Conservation (phyloP, 805 yeast species). For the Wickerhamomyces rabaulensis region DNA sequence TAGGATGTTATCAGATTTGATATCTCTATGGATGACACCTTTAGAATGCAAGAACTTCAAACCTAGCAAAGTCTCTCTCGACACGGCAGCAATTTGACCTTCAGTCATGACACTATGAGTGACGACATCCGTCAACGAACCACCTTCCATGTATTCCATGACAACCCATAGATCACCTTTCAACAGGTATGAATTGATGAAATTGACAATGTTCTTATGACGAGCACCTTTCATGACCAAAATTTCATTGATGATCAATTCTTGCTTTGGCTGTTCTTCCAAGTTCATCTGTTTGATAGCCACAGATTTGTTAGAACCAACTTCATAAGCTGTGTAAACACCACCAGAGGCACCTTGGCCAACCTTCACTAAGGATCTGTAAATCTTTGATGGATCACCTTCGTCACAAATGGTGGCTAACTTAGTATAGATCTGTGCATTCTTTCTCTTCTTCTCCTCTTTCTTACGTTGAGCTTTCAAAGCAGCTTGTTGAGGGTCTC, state of each 20-base stretch:
- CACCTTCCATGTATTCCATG: slow-evolving; percentile 99
- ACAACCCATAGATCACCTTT: slow-evolving; percentile 90
- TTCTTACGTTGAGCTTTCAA: slow-evolving; percentile 59
- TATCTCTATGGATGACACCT: slow-evolving; percentile 94
- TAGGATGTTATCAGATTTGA: slow-evolving; percentile 89
- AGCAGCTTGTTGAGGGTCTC: slow-evolving; percentile 48
- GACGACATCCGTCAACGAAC: slow-evolving; percentile 91
- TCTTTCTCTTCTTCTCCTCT: slow-evolving; percentile 70
- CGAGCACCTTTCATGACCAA: slow-evolving; percentile 90
- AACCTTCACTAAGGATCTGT: slow-evolving; percentile 68
- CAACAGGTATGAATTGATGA: slow-evolving; percentile 75
- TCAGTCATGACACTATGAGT: slow-evolving; percentile 86
- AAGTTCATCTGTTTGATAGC: slow-evolving; percentile 97
- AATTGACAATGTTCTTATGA: slow-evolving; percentile 91
- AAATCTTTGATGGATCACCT: slow-evolving; percentile 75
- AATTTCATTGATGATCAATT: slow-evolving; percentile 89
- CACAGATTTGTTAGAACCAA: slow-evolving; percentile 51
- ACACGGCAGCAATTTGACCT: slow-evolving; percentile 92
- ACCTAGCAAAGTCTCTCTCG: slow-evolving; percentile 85
- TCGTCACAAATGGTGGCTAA: slow-evolving; percentile 72
- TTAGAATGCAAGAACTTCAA: slow-evolving; percentile 82
- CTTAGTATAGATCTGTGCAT: slow-evolving; percentile 65
- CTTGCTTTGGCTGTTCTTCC: slow-evolving; percentile 93
- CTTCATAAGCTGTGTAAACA: slow-evolving; percentile 81
- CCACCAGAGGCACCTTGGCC: slow-evolving; percentile 99